Evolutionary conservation across 1,139 yeast genomes (phyloP).

Genomic region (Maudiozyma humilis): DNA sequence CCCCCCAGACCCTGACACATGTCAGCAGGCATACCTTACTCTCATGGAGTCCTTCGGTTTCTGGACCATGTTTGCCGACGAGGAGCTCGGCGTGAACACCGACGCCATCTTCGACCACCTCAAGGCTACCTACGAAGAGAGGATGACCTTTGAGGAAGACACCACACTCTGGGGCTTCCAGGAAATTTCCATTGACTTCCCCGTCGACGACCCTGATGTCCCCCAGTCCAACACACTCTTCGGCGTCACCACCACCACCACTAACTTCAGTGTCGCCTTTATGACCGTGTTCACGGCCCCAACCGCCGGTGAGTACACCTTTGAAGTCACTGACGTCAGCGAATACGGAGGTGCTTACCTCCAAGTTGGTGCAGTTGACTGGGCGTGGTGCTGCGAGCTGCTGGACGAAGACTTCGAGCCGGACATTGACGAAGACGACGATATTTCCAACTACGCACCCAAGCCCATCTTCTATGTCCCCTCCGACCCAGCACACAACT

Average conservation of each 20-base stretch:
- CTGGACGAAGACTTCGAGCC: not conserved
- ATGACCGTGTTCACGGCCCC: not conserved
- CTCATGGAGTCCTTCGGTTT: not conserved
- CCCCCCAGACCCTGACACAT: not conserved
- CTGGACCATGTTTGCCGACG: not conserved
- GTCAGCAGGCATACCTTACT: not conserved
- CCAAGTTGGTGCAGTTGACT: not conserved
- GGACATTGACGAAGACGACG: not conserved
- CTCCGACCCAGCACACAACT: not conserved
- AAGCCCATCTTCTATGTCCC: not conserved
- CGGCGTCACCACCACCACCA: not conserved
- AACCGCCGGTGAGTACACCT: not conserved
- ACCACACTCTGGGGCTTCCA: not conserved
- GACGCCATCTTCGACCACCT: not conserved
- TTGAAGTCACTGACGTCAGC: not conserved
- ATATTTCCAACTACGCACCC: not conserved
- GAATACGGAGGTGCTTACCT: not conserved
- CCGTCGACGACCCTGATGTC: not conserved
- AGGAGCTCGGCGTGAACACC: not conserved
- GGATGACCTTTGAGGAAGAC: not conserved
- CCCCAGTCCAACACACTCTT: not conserved
- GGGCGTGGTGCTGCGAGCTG: not conserved
- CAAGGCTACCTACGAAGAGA: not conserved
- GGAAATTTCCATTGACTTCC: not conserved
- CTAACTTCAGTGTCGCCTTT: not conserved